Base-by-base conservation (phyloP, 2,329 filamentous ascomycete species). In the Nothopassalora personata region DNA sequence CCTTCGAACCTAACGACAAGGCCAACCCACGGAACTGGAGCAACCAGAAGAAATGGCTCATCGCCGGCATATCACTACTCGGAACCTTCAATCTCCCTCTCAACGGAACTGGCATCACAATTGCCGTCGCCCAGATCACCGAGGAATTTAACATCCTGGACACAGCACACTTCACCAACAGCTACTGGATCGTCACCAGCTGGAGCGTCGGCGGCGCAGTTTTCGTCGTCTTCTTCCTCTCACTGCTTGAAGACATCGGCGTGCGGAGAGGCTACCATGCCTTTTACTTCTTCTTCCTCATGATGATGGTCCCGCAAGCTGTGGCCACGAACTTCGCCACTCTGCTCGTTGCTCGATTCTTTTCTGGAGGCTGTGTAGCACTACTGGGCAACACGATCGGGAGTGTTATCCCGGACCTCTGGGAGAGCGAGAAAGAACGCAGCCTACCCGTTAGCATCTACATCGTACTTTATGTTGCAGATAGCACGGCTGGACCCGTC, bases 1-100 rank as follows among this genome's bases (percentile, higher is more conserved):
- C 11, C 71, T 76, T 49, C 75, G 72, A 64, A 79, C 83, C 83
- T 75, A 81, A 68, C 34, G 72, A 75, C 57, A 65, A 69, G 5
- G 66, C 60, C 27, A 73, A 73, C 34, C 73, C 73, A 11, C 64
- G 64, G 64, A 73, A 74, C 56, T 75, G 73, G 73, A 65, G 62
- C 27, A 54, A 58, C 11, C 31, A 56, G 8, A 65, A 65, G 19
- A 76, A 76, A 66, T 71, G 71, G 68, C 48, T 72, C 23, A 66
- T 73, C 13, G 72, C 72, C 34, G 61, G 64, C 9, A 64, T 71
- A 15, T 67, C 69, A 5, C 62, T 74, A 4, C 58, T 71, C 10
- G 70, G 67, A 18, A 74, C 71, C 2, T 66, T 76, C 11, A 63
- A 69, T 11, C 66, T 72, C 9, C 66, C 71, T 19, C 54, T 75